Base-by-base conservation (phyloP, 148 eudicot genomes). In the Chenopodium formosanum region DNA sequence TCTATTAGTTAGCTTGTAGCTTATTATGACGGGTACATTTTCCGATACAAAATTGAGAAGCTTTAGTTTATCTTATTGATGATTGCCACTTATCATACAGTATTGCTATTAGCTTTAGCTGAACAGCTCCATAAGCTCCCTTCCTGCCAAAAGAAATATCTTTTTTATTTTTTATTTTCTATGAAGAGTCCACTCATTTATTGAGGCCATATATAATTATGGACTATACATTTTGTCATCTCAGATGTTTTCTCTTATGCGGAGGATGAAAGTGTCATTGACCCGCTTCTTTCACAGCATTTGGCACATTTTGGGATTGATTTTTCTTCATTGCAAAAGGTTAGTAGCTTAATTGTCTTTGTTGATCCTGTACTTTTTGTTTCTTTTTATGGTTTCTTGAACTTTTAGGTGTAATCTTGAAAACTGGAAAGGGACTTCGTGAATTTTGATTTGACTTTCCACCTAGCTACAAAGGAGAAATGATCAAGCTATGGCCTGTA, bases 231-330 rank as follows among this genome's bases (percentile, higher is more conserved):
- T 86, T 90, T 89, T 91, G 95, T 86, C 89, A 86, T 92, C 81
- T 86, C 95, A 96, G 99, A 96, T 83, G 99, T 96, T 85, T 96
- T 84, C 88, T 96, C 97, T 73, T 96, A 96, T 81, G 88, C 93
- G 83, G 99, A 96, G 94, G 99, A 96, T 86, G 97, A 93, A 68
- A 89, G 98, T 85, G 98, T 96, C 75, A 75, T 88, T 62, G 98
- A 96, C 82, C 99, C 99, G 22, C 91, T 86, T 85, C 87, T 96
- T 70, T 90, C 90, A 29, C 92, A 96, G 48, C 99, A 96, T 89
- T 87, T 96, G 90, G 97, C 93, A 7, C 91, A 89, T 86, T 94
- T 94, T 89, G 99, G 99, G 75, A 96, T 96, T 23, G 99, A 96
- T 85, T 96, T 96, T 81, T 96, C 99, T 69, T 92, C 99, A 53